Evolutionary conservation across 2,329 filamentous ascomycete genomes (phyloP).

Genomic region (Colletotrichum paranaense): DNA sequence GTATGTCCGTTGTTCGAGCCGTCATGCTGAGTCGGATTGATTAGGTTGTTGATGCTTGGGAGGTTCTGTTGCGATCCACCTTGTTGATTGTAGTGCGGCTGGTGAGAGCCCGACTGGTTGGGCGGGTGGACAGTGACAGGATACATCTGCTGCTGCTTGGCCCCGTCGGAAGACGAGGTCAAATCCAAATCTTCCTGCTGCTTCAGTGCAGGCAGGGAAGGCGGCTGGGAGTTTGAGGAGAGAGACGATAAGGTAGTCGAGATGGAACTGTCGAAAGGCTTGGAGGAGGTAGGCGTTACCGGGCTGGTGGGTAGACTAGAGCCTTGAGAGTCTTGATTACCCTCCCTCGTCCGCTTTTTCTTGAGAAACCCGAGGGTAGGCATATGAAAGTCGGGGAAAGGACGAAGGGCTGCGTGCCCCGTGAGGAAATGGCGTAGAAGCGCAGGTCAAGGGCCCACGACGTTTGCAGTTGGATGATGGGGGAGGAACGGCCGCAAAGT

Average conservation of each 20-base stretch:
- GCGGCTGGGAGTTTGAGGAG: conserved; percentile 27
- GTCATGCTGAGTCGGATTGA: conserved; percentile 71
- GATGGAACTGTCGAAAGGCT: conserved; percentile 57
- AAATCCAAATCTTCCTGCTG: conserved; percentile 32
- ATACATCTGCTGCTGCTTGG: conserved; percentile 46
- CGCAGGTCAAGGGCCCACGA: conserved; percentile 30
- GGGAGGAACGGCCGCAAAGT: conserved; percentile 32
- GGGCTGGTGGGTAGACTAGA: conserved; percentile 74
- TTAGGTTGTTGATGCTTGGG: conserved; percentile 85
- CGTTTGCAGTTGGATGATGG: conserved; percentile 30
- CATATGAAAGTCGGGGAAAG: conserved; percentile 66
- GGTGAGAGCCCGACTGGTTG: conserved; percentile 44
- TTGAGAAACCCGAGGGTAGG: conserved; percentile 96
- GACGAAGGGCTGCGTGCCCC: conserved; percentile 39
- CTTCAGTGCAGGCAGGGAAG: conserved; percentile 32
- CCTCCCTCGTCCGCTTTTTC: conserved; percentile 98
- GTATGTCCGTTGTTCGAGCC: conserved; percentile 38
- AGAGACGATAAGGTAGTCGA: conserved; percentile 38
- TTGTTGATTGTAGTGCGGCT: conserved; percentile 44
- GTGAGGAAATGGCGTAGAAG: conserved; percentile 19
- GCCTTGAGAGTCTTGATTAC: conserved; percentile 75
- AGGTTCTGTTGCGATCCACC: conserved; percentile 72
- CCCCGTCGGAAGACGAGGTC: conserved; percentile 34
- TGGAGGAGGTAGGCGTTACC: conserved; percentile 68
- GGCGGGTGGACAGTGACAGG: conserved; percentile 42